These are phyloP conservation scores for Collybia nuda DNA, from an alignment of 768 basidiomycete species.

Conservation along the genomic window DNA sequence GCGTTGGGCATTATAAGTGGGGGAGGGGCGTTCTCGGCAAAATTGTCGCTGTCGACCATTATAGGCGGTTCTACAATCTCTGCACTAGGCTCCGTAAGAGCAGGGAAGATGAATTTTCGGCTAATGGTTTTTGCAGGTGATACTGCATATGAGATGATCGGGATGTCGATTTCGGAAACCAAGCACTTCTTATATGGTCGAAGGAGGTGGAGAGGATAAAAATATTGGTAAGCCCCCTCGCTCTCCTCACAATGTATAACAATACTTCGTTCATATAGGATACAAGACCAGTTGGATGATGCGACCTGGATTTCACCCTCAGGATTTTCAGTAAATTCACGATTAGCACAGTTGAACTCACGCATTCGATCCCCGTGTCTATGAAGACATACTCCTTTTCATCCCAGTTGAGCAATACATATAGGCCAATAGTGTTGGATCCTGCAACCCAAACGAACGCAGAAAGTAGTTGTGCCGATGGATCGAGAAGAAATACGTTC, in stretches of 20 bases:
- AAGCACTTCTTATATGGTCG: slow-evolving; percentile 28
- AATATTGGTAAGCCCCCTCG: slow-evolving; percentile 64
- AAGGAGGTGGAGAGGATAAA: slow-evolving; percentile 56
- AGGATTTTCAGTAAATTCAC: background rate
- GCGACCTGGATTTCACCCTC: slow-evolving; percentile 37
- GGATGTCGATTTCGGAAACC: slow-evolving; percentile 27
- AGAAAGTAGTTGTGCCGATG: slow-evolving; percentile 55
- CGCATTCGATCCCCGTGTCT: slow-evolving; percentile 73
- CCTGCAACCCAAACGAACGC: slow-evolving; percentile 70
- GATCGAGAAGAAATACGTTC: slow-evolving; percentile 77
- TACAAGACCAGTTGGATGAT: slow-evolving; percentile 79
- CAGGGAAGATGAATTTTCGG: slow-evolving; percentile 54
- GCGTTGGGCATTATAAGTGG: background rate
- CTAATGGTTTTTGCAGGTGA: slow-evolving; percentile 45
- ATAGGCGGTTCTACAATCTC: too few species aligned
- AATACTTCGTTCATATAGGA: slow-evolving; percentile 61
- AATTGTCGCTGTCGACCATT: background rate
- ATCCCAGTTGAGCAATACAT: slow-evolving; percentile 66
- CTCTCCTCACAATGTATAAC: slow-evolving; percentile 76
- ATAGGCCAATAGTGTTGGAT: slow-evolving; percentile 57
- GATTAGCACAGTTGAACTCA: slow-evolving; percentile 34
- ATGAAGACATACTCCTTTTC: slow-evolving; percentile 67
- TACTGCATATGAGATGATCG: slow-evolving; percentile 38
- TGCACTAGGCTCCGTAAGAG: background rate
- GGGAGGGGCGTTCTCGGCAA: background rate